Evolutionary conservation across 2,329 filamentous ascomycete species (phyloP), one percentile per base, ranked within the genome.

Genomic region (Cercospora zeae-maydis): DNA sequence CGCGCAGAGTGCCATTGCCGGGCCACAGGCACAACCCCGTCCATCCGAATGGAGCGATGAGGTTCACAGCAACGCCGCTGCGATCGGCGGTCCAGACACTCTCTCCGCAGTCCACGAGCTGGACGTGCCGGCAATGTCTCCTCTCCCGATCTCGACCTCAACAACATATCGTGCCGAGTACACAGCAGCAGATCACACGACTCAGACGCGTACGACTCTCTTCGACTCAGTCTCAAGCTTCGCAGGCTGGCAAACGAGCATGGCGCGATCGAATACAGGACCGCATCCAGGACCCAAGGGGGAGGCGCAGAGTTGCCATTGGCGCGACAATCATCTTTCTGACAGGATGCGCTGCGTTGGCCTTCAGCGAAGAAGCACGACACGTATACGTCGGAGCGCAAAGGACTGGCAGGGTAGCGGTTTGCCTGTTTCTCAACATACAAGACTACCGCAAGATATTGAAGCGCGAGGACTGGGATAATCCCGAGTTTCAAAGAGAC

Each of bases 361-460:
- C 80, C 9, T 80, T 85, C 69, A 83, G 79, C 51, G 84, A 87
- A 56, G 87, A 96, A 68, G 86, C 92, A 67, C 90, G 88, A 75
- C 87, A 91, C 79, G 83, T 84, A 34, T 93, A 91, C 74, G 85
- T 88, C 58, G 90, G 91, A 10, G 85, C 85, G 1, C 88, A 92
- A 78, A 84, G 93, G 68, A 89, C 90, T 34, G 89, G 90, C 8
- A 85, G 93, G 66, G 93, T 98, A 21, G 87, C 88, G 10, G 81
- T 84, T 27, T 86, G 90, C 30, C 77, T 98, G 70, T 86, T 85
- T 13, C 81, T 96, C 62, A 93, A 90, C 78, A 95, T 98, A 68
- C 54, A 93, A 93, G 73, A 93, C 78, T 99, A 99, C 78, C 92
- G 92, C 69, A 86, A 86, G 54, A 93, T 92, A 1, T 80, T 99